Evolutionary conservation across 768 basidiomycete genomes (phyloP).

Genomic region (Candolleomyces aberdarensis): DNA sequence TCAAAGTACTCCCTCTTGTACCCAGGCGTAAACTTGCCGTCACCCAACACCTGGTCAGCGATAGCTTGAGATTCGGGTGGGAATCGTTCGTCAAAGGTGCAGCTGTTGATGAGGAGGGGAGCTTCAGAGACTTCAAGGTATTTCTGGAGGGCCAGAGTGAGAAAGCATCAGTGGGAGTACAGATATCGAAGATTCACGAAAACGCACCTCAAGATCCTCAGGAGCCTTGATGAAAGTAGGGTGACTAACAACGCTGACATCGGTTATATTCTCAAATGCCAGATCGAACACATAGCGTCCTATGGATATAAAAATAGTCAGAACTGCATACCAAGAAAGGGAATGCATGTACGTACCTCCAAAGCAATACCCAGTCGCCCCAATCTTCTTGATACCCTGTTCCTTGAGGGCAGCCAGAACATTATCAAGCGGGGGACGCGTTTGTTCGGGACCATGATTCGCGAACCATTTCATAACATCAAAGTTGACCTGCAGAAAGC

Average conservation of each 20-base stretch:
- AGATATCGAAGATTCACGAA: neutral
- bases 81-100: constrained; percentile 51
- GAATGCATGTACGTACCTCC: constrained; percentile 40
- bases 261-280: constrained; percentile 50
- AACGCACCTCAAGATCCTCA: constrained; percentile 55
- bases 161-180: neutral
- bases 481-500: neutral
- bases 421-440: constrained; percentile 51
- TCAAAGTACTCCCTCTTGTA: constrained; percentile 49
- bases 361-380: constrained; percentile 67
- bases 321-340: too few relatives aligned
- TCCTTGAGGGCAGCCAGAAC: constrained; percentile 56
- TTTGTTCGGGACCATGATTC: constrained; percentile 35
- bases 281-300: constrained; percentile 61
- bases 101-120: constrained; percentile 69
- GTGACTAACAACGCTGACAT: constrained; percentile 51
- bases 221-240: constrained; percentile 61
- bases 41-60: constrained; percentile 50
- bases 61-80: constrained; percentile 38
- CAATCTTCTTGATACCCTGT: constrained; percentile 56
- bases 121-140: constrained; percentile 42
- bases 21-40: constrained; percentile 42
- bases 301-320: constrained; percentile 15
- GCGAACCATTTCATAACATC: constrained; percentile 34
- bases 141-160: constrained; percentile 31